These are phyloP conservation scores for Cavenderia fasciculata DNA, from an alignment of 78 protist genomes.

Conservation along the genomic window DNA sequence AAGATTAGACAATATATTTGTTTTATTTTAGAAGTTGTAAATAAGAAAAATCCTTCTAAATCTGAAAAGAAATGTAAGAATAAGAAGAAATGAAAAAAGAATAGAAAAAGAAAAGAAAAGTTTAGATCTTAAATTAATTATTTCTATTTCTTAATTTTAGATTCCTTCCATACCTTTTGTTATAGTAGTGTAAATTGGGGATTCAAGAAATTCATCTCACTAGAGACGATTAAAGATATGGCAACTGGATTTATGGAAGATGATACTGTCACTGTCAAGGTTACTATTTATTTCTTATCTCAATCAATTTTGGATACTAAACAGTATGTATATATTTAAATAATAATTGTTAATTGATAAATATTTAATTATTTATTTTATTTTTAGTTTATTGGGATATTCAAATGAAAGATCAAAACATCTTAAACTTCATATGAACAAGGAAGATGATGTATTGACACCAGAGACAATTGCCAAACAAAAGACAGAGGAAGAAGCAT, in stretches of 20 bases:
- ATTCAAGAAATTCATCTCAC: conserved; percentile 58
- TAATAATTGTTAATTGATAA: not conserved
- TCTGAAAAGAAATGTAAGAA: conserved; percentile 72
- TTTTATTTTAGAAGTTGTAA: conserved; percentile 64
- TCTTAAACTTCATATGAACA: conserved; percentile 50
- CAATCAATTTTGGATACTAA: conserved; percentile 60
- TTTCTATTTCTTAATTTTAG: not conserved
- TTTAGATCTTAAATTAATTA: not conserved
- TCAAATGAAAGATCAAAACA: conserved; percentile 70
- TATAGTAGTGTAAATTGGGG: conserved; percentile 79
- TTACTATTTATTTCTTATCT: conserved; percentile 58
- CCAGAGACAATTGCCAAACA: conserved; percentile 39
- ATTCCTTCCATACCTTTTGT: conserved; percentile 70
- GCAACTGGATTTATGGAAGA: conserved; percentile 55
- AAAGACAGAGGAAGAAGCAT: conserved; percentile 61
- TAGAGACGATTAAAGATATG: conserved; percentile 26
- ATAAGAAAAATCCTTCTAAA: conserved; percentile 51
- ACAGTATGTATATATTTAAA: conserved; percentile 29
- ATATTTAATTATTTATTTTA: not conserved
- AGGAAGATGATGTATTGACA: not conserved
- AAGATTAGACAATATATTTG: conserved; percentile 74
- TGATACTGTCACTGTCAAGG: conserved; percentile 58
- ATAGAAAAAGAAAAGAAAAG: not conserved
- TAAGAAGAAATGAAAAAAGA: not conserved
- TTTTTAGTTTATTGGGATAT: conserved; percentile 35